Percentiles rank a stretch among this genome's conserved stretches.
These are phyloP conservation scores for Persicaria tinctoria DNA, from an alignment of 148 eudicot genomes.

Conservation along the genomic window DNA sequence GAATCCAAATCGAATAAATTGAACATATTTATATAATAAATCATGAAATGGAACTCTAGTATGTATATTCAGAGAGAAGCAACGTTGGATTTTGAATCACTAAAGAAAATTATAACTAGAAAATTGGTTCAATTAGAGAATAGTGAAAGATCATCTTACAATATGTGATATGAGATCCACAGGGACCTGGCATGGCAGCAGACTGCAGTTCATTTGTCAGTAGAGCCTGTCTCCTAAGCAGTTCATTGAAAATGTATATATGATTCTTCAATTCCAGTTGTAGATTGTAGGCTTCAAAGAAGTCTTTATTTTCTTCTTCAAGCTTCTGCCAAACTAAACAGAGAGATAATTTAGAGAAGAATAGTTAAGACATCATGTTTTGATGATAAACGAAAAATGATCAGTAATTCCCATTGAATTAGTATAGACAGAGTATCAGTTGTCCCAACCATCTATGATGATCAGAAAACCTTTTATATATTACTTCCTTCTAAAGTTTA, in stretches of 20 bases:
- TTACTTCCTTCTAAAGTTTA: background rate
- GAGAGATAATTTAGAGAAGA: background rate
- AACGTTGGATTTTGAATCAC: background rate
- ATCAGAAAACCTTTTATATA: background rate
- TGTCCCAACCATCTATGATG: background rate
- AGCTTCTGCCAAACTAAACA: constrained; percentile 14
- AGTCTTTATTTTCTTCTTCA: constrained; percentile 13
- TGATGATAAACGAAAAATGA: background rate
- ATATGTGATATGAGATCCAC: constrained; percentile 10
- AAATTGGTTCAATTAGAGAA: background rate
- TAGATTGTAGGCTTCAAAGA: constrained; percentile 15
- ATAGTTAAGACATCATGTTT: too few relatives aligned
- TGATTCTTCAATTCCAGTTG: constrained; percentile 13
- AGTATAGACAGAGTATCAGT: background rate
- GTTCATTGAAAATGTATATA: constrained; percentile 11
- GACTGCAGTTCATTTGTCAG: constrained; percentile 12
- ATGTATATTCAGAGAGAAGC: background rate
- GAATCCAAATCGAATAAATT: background rate
- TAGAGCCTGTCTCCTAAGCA: constrained; percentile 14
- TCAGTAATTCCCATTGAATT: background rate
- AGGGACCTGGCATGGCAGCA: background rate
- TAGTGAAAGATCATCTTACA: constrained; percentile 5
- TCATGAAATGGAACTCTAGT: background rate
- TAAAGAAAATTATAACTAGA: background rate
- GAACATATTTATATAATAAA: constrained; percentile 10